Conservation (phyloP, 805 yeast genomes). For the Pichia phayaonensis region DNA sequence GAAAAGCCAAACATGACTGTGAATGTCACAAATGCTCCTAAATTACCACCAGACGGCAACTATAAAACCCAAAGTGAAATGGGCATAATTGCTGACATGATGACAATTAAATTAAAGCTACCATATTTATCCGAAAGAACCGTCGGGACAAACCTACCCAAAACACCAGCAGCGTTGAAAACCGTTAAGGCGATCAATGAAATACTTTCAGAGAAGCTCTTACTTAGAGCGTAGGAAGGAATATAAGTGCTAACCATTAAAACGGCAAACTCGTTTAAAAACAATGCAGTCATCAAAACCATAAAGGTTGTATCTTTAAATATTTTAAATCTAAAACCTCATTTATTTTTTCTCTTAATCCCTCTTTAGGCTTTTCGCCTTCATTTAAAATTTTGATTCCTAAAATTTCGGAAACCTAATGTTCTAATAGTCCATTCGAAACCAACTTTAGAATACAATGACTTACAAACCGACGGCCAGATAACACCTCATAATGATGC, state of each 20-base stretch:
- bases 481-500: constrained; percentile 51
- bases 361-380: not conserved
- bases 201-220: constrained; percentile 36
- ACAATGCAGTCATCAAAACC: constrained; percentile 33
- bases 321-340: constrained; percentile 32
- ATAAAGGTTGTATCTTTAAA: constrained; percentile 38
- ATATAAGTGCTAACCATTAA: constrained; percentile 47
- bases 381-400: constrained; percentile 10
- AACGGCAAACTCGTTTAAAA: constrained; percentile 45
- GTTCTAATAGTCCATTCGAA: constrained; percentile 55
- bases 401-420: constrained; percentile 35
- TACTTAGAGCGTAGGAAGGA: constrained; percentile 47
- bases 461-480: constrained; percentile 47
- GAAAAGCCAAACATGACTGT: constrained; percentile 50
- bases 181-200: constrained; percentile 38
- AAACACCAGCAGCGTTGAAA: constrained; percentile 35
- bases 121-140: constrained; percentile 39
- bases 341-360: constrained; percentile 13
- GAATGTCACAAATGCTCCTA: constrained; percentile 42
- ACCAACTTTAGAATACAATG: constrained; percentile 43
- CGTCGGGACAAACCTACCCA: constrained; percentile 41
- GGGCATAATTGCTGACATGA: constrained; percentile 33
- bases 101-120: constrained; percentile 34
- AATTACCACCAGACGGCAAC: constrained; percentile 52
- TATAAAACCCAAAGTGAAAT: constrained; percentile 44